Percentiles rank a stretch among this genome's conserved stretches.
These are phyloP conservation scores for Pythium oligandrum DNA, from an alignment of 352 stramenopile genomes.

Conservation along the genomic window DNA sequence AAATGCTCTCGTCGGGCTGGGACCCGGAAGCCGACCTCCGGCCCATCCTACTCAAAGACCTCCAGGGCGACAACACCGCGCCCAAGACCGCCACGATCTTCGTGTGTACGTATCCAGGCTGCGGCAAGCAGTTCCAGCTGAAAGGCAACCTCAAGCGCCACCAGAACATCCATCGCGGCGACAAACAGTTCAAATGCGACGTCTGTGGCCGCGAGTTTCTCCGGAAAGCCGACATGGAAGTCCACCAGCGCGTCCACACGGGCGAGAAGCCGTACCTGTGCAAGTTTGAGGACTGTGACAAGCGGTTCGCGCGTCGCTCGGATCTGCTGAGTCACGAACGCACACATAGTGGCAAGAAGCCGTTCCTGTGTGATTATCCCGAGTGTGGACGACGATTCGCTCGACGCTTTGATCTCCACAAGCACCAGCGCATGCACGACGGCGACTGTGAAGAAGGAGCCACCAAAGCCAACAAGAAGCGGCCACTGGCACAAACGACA, in stretches of 20 bases:
- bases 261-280: constrained; percentile 46
- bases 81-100: constrained; percentile 6
- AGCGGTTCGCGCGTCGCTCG: constrained; percentile 39
- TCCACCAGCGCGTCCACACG: constrained; percentile 40
- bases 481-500: not conserved
- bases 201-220: constrained; percentile 33
- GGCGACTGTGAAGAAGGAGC: not conserved
- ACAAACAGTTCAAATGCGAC: constrained; percentile 30
- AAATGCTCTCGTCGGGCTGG: constrained; percentile 1
- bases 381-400: constrained; percentile 26
- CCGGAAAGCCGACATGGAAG: constrained; percentile 41
- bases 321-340: constrained; percentile 50
- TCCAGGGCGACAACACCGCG: not conserved
- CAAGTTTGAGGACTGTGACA: constrained; percentile 22
- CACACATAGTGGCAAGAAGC: constrained; percentile 37
- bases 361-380: constrained; percentile 29
- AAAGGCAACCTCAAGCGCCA: constrained; percentile 42
- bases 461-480: constrained; percentile 1
- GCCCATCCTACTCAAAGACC: constrained; percentile 6
- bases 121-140: constrained; percentile 25
- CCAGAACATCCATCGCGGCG: constrained; percentile 27
- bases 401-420: constrained; percentile 36
- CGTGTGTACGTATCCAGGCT: constrained; percentile 23
- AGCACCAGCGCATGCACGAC: constrained; percentile 28
- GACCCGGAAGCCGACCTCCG: constrained; percentile 11